These are phyloP conservation scores for Centrapalus pauciflorus DNA, from an alignment of 129 eudicot species.

Conservation along the genomic window DNA sequence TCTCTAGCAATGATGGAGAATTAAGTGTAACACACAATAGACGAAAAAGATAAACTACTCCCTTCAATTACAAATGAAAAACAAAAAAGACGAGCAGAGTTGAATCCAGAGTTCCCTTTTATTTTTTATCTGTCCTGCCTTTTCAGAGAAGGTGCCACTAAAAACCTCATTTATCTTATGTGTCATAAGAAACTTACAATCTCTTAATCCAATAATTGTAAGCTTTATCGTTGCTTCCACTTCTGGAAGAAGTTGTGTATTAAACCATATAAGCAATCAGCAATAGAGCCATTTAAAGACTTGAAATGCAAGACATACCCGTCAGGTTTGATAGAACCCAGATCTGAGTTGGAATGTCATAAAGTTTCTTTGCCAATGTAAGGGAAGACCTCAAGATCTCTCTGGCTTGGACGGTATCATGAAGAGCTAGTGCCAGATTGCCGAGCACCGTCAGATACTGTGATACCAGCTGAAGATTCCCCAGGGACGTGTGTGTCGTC, in stretches of 20 bases:
- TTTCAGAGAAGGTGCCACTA: neutral
- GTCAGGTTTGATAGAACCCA: conserved; percentile 88
- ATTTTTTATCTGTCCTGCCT: neutral
- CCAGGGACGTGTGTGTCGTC: conserved; percentile 68
- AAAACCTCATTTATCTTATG: neutral
- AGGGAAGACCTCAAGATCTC: conserved; percentile 91
- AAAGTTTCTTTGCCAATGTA: conserved; percentile 88
- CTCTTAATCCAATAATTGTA: neutral
- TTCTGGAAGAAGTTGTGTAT: neutral
- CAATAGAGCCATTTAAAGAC: neutral
- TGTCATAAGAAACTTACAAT: neutral
- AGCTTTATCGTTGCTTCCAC: neutral
- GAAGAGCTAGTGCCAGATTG: conserved; percentile 87
- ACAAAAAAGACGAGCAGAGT: neutral
- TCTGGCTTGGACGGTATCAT: conserved; percentile 83
- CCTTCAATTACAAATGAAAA: no score
- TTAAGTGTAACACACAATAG: no score
- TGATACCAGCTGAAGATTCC: conserved; percentile 97
- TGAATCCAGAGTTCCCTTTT: neutral
- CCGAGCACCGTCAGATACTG: conserved; percentile 91
- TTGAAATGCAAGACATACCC: conserved; percentile 35
- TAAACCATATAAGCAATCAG: neutral
- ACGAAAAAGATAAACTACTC: no score
- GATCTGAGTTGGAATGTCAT: conserved; percentile 89
- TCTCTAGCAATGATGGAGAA: no score